A percentile compares a stretch with the other conserved stretches of the same genome.
Evolutionary conservation across 164 flowering plant species (phyloP).

Genomic region (Houttuynia cordata): DNA sequence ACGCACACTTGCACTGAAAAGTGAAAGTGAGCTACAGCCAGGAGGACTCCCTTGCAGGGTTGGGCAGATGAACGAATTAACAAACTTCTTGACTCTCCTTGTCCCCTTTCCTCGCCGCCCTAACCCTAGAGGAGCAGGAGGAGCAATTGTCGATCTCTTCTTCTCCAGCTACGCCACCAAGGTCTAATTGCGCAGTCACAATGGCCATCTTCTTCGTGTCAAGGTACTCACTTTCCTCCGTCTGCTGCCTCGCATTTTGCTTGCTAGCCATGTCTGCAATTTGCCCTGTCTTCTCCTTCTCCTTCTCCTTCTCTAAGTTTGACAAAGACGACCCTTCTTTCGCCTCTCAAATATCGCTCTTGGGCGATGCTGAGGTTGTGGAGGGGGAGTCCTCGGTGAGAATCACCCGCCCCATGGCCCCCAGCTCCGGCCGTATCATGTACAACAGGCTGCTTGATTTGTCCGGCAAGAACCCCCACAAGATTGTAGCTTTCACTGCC

Average conservation of each 20-base stretch:
- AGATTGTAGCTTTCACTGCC: constrained; percentile 47
- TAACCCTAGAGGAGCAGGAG: too few species aligned
- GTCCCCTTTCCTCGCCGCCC: too few species aligned
- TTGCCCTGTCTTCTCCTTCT: constrained; percentile 27
- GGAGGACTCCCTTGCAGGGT: too few species aligned
- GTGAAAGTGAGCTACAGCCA: too few species aligned
- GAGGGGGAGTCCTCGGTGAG: constrained; percentile 32
- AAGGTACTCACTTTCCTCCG: too few species aligned
- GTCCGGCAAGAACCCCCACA: constrained; percentile 29
- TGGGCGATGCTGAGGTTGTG: constrained; percentile 55
- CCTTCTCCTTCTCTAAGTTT: constrained; percentile 42
- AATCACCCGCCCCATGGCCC: constrained; percentile 24
- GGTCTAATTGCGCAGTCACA: too few species aligned
- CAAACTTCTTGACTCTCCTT: too few species aligned
- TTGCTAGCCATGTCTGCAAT: constrained; percentile 20
- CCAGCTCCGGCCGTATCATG: constrained; percentile 40
- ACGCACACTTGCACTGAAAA: too few species aligned
- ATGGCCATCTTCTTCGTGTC: too few species aligned
- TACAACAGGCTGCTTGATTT: constrained; percentile 45
- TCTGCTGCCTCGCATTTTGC: constrained; percentile 4
- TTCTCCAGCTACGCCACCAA: too few species aligned
- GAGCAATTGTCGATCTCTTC: too few species aligned
- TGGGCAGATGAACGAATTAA: too few species aligned
- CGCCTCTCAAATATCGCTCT: constrained; percentile 27
- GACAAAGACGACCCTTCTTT: constrained; percentile 28